A percentile compares a stretch with the other conserved stretches of the same genome.
These are phyloP conservation scores for Blastocystis sp. DNA, from an alignment of 352 stramenopile genomes.

Conservation along the genomic window DNA sequence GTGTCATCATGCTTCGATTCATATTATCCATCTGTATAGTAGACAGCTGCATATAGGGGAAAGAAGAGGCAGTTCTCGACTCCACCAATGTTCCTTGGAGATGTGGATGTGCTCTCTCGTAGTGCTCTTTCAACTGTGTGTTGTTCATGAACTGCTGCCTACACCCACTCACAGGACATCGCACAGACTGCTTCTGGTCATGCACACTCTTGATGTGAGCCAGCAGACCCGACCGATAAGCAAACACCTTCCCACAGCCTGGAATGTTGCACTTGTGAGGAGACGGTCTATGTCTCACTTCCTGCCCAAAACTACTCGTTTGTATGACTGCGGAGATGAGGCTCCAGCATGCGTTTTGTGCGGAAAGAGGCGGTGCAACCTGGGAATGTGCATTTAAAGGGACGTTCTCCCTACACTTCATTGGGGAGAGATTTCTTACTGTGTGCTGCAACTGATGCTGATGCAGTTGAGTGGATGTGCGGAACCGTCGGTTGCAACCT, in stretches of 20 bases:
- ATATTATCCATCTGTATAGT: not conserved
- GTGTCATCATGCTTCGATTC: not conserved
- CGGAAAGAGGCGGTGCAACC: constrained; percentile 40
- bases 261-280: constrained; percentile 23
- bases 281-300: not conserved
- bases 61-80: not conserved
- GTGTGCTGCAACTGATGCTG: constrained; percentile 32
- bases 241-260: constrained; percentile 47
- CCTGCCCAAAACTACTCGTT: not conserved
- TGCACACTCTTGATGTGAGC: constrained; percentile 37
- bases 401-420: constrained; percentile 18
- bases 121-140: constrained; percentile 18
- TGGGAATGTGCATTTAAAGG: constrained; percentile 57
- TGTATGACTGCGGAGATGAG: constrained; percentile 51
- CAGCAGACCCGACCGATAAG: constrained; percentile 44
- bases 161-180: constrained; percentile 40
- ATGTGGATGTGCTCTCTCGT: not conserved
- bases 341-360: constrained; percentile 55
- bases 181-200: not conserved
- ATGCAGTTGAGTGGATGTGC: constrained; percentile 11
- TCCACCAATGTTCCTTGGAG: not conserved
- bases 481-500: constrained; percentile 16
- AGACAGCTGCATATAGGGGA: not conserved
- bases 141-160: constrained; percentile 4
- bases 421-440: not conserved